phyloP scores from a whole-genome alignment of 2,329 filamentous ascomycete genomes.

The Colletotrichum echinochloae region DNA sequence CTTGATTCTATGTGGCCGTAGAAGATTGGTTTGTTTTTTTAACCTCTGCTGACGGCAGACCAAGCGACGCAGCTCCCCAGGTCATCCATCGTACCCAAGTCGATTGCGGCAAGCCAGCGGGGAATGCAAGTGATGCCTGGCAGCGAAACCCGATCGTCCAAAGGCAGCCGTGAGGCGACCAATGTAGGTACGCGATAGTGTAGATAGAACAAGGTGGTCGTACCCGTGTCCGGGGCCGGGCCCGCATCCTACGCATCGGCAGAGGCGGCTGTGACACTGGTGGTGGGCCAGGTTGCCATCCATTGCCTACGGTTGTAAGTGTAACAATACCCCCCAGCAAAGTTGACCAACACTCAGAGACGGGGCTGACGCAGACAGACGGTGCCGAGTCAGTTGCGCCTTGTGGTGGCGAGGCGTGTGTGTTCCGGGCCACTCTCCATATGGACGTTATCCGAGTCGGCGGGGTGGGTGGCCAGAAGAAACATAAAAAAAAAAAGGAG shows the following conservation, averaged over 20 bases:
- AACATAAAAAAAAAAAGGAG: background rate
- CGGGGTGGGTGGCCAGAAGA: background rate
- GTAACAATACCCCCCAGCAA: background rate
- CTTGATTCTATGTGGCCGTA: background rate
- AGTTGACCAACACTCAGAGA: background rate
- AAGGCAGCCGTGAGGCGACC: background rate
- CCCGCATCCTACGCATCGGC: slow-evolving; percentile 15
- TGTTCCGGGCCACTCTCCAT: background rate
- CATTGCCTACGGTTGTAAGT: background rate
- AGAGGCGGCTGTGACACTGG: slow-evolving; percentile 27
- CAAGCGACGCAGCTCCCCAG: slow-evolving; percentile 21
- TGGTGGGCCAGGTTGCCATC: slow-evolving; percentile 6
- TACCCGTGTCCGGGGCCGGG: background rate
- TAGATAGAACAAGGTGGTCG: background rate
- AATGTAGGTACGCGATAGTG: background rate
- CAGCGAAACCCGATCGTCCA: too few species aligned
- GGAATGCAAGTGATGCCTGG: too few species aligned
- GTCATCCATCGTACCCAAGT: too few species aligned
- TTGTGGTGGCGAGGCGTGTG: background rate
- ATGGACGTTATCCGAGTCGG: background rate
- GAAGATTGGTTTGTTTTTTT: background rate
- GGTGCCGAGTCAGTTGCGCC: background rate
- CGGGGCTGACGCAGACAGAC: background rate
- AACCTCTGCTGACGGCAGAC: slow-evolving; percentile 15
- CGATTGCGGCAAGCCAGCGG: background rate